These are phyloP conservation scores for Zasmidium angulare DNA, from an alignment of 2,329 filamentous ascomycete species.

Conservation along the genomic window DNA sequence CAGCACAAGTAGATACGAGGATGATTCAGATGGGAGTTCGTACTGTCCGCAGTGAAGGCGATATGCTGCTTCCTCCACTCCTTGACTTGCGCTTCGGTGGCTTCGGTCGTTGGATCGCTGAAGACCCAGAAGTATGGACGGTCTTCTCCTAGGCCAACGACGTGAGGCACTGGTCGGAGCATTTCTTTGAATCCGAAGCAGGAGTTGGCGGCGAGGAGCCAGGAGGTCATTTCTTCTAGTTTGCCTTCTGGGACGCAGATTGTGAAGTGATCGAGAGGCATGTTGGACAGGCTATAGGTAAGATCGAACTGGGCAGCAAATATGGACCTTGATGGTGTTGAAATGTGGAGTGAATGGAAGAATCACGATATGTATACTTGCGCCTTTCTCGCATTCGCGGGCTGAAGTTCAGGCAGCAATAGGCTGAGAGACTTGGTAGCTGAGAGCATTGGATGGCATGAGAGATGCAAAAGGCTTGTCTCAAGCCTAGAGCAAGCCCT, in stretches of 20 bases:
- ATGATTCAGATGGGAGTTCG: not conserved
- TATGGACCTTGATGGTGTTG: not conserved
- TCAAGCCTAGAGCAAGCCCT: not conserved
- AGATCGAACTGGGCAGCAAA: not conserved
- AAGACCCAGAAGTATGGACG: slow-evolving; percentile 13
- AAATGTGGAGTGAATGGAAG: not conserved
- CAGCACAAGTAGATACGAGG: not conserved
- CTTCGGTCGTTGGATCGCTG: slow-evolving; percentile 1
- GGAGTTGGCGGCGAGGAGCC: slow-evolving; percentile 6
- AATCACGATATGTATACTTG: not conserved
- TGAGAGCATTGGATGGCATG: not conserved
- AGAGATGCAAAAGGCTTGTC: not conserved
- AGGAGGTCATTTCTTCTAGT: slow-evolving; percentile 9
- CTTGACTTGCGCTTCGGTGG: not conserved
- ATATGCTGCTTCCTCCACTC: slow-evolving; percentile 11
- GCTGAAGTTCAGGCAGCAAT: not conserved
- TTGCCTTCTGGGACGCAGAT: slow-evolving; percentile 8
- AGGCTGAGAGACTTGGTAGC: not conserved
- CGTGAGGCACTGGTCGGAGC: slow-evolving; percentile 7
- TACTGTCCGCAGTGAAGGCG: slow-evolving; percentile 8
- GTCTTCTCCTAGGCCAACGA: slow-evolving; percentile 13
- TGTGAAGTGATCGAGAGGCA: slow-evolving; percentile 13
- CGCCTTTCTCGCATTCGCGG: not conserved
- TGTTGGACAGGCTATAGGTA: not conserved
- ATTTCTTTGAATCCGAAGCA: slow-evolving; percentile 10